Evolutionary conservation across 805 yeast species (phyloP).

Genomic region (Komagataella mondaviorum): DNA sequence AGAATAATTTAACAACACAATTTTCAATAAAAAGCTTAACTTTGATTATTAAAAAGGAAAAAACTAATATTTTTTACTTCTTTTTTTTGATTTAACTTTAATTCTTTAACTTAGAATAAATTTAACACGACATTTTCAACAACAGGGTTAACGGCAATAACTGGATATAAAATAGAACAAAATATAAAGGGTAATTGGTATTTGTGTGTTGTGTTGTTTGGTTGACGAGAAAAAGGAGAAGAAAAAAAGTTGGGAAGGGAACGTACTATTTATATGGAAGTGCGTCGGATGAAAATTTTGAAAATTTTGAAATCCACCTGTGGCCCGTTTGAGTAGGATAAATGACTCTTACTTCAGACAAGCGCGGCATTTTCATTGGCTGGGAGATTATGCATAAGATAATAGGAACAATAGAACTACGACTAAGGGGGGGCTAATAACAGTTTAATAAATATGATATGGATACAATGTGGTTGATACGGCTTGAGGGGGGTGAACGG

Average conservation of each 20-base stretch:
- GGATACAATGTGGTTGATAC: background rate
- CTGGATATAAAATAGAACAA: conserved; percentile 15
- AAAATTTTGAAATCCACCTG: background rate
- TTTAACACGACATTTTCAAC: conserved; percentile 6
- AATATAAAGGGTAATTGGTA: conserved; percentile 2
- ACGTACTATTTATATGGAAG: background rate
- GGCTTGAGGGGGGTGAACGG: background rate
- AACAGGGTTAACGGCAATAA: background rate
- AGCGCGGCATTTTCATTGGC: background rate
- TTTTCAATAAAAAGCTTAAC: background rate
- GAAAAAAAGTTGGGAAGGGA: conserved; percentile 1
- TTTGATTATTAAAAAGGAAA: conserved; percentile 1
- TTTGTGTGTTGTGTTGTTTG: background rate
- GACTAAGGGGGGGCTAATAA: background rate
- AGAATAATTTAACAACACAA: background rate
- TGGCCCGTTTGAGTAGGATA: too few species aligned
- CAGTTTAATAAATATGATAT: background rate
- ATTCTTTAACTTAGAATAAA: background rate
- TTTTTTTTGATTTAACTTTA: too few species aligned
- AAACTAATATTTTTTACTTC: background rate
- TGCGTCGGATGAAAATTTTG: background rate
- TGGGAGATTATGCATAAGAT: background rate
- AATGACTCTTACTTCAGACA: background rate
- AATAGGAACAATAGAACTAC: background rate
- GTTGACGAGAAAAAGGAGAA: conserved; percentile 7